phyloP scores from a whole-genome alignment of 805 yeast species.

The Teunomyces gatunensis region DNA sequence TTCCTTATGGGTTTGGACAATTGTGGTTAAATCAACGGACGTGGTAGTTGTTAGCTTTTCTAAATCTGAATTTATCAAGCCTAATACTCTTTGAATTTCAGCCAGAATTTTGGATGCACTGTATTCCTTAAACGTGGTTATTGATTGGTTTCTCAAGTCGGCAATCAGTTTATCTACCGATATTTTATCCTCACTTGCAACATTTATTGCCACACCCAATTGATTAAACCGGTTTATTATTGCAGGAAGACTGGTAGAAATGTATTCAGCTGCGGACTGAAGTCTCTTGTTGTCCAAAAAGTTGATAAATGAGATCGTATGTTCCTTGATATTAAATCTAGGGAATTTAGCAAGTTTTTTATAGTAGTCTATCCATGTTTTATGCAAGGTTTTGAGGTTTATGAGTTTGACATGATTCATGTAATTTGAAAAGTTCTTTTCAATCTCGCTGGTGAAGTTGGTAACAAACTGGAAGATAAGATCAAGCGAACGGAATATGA shows the following conservation, averaged over 20 bases:
- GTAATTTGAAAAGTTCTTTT: conserved; percentile 42
- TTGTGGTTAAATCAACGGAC: conserved; percentile 15
- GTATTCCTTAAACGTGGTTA: conserved; percentile 20
- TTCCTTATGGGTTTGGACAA: conserved; percentile 20
- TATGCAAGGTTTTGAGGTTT: conserved; percentile 39
- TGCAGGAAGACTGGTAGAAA: conserved; percentile 27
- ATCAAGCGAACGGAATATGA: conserved; percentile 45
- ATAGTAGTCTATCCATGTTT: conserved; percentile 35
- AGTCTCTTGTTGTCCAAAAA: conserved; percentile 31
- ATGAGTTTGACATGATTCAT: conserved; percentile 36
- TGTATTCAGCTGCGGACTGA: conserved; percentile 26
- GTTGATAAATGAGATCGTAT: conserved; percentile 23
- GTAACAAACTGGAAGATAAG: conserved; percentile 50
- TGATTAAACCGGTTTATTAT: conserved; percentile 28
- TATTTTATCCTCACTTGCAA: conserved; percentile 35
- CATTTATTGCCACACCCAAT: conserved; percentile 33
- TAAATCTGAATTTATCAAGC: conserved; percentile 17
- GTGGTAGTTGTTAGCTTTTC: conserved; percentile 13
- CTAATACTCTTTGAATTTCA: conserved; percentile 7
- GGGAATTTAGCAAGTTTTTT: conserved; percentile 37
- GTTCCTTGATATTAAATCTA: conserved; percentile 30
- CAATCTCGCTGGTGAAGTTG: conserved; percentile 48
- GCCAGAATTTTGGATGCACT: conserved; percentile 7
- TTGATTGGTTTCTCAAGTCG: conserved; percentile 37
- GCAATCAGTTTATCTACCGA: conserved; percentile 43